Evolutionary conservation across 2,329 filamentous ascomycete genomes (phyloP).

Genomic region (Gnomoniopsis sp.): DNA sequence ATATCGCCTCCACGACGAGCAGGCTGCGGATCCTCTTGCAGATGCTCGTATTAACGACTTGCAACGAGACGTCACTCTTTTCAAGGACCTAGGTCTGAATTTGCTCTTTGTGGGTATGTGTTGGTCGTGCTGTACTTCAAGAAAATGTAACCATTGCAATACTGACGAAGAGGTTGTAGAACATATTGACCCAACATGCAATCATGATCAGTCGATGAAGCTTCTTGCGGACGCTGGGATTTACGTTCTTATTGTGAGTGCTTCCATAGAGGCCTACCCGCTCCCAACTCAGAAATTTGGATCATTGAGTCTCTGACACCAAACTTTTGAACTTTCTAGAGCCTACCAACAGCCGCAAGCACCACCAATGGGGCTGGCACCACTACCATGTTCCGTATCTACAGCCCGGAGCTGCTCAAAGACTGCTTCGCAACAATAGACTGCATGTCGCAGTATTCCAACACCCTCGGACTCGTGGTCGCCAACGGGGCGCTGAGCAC

Average conservation of each 20-base stretch:
- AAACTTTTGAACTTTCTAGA: background rate
- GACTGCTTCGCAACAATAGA: conserved; percentile 25
- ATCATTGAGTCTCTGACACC: background rate
- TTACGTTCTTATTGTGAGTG: conserved; percentile 26
- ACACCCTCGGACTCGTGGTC: conserved; percentile 26
- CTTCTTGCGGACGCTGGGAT: conserved; percentile 21
- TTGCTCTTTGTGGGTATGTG: conserved; percentile 24
- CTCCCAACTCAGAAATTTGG: background rate
- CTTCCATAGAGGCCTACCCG: background rate
- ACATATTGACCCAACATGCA: conserved; percentile 11
- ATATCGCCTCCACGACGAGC: conserved; percentile 12
- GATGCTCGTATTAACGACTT: conserved; percentile 22
- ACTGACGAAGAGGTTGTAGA: background rate
- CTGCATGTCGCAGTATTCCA: conserved; percentile 24
- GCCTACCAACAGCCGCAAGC: conserved; percentile 12
- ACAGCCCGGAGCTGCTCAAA: conserved; percentile 19
- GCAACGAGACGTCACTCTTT: conserved; percentile 21
- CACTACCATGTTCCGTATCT: conserved; percentile 18
- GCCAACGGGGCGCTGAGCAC: conserved; percentile 21
- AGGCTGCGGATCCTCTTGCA: conserved; percentile 16
- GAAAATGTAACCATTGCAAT: background rate
- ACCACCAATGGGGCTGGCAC: conserved; percentile 9
- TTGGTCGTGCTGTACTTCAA: background rate
- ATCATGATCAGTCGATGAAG: conserved; percentile 13
- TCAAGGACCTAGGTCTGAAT: conserved; percentile 26